A percentile compares a stretch with the other conserved stretches of the same genome.
Evolutionary conservation across 148 eudicot species (phyloP).

Genomic region (Silene latifolia): DNA sequence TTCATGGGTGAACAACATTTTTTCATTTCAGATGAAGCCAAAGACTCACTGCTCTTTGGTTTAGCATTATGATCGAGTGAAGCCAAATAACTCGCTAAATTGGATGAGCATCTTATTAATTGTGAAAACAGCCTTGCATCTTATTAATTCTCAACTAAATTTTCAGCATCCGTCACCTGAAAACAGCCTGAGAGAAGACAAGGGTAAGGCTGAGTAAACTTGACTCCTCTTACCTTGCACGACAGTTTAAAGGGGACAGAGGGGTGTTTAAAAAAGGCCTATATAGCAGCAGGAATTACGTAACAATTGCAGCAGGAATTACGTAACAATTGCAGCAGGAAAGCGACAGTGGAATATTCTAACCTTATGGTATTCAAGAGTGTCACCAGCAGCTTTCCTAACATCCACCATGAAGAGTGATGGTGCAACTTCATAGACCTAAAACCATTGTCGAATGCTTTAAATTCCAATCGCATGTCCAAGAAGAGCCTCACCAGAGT

Average conservation of each 20-base stretch:
- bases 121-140: no score
- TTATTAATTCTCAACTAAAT: no score
- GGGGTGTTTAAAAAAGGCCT: not conserved
- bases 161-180: no score
- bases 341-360: slow-evolving; percentile 6
- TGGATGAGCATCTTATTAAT: no score
- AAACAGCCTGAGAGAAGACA: no score
- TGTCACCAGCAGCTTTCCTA: slow-evolving; percentile 49
- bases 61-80: no score
- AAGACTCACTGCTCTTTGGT: no score
- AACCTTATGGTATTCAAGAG: slow-evolving; percentile 83
- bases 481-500: not conserved
- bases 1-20: not conserved
- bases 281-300: not conserved
- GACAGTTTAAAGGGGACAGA: not conserved
- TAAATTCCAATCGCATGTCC: not conserved
- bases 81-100: no score
- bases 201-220: no score
- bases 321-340: not conserved
- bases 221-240: no score
- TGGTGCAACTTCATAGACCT: slow-evolving; percentile 93
- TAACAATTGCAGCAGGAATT: not conserved
- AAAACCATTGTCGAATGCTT: slow-evolving; percentile 8
- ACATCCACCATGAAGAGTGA: slow-evolving; percentile 98
- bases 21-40: no score